Conservation (phyloP, 2,329 filamentous ascomycete species). For the Alternaria tenuissima region DNA sequence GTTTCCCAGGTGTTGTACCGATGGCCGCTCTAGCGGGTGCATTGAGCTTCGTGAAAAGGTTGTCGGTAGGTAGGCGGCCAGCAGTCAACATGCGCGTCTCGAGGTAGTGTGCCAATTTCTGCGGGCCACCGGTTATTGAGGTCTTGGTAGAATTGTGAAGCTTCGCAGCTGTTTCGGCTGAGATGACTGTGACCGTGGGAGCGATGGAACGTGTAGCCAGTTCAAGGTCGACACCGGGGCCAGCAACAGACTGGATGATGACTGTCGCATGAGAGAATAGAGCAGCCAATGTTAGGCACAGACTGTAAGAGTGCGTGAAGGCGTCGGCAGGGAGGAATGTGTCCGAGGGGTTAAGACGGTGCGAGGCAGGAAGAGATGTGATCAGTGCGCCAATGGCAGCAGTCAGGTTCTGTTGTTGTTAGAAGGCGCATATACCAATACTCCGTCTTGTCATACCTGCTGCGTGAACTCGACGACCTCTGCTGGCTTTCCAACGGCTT, state of each 20-base stretch:
- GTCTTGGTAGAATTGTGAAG: constrained; percentile 70
- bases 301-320: constrained; percentile 79
- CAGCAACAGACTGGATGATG: constrained; percentile 87
- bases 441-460: constrained; percentile 52
- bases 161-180: constrained; percentile 74
- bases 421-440: constrained; percentile 1
- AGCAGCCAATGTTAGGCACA: constrained; percentile 81
- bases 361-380: constrained; percentile 75
- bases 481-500: constrained; percentile 55
- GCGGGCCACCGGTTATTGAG: constrained; percentile 68
- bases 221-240: constrained; percentile 73
- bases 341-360: constrained; percentile 77
- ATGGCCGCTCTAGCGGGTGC: constrained; percentile 66
- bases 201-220: constrained; percentile 77
- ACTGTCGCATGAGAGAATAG: constrained; percentile 86
- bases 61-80: constrained; percentile 76
- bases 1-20: constrained; percentile 71
- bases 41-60: constrained; percentile 69
- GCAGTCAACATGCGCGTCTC: constrained; percentile 74
- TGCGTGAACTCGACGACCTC: constrained; percentile 86
- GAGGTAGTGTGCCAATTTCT: constrained; percentile 73
- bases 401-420: constrained; percentile 73
- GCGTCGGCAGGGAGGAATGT: constrained; percentile 86
- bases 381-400: constrained; percentile 83
- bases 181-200: constrained; percentile 83